Evolutionary conservation across 257 asterid species (phyloP).

Genomic region (Solanum medicagineum): DNA sequence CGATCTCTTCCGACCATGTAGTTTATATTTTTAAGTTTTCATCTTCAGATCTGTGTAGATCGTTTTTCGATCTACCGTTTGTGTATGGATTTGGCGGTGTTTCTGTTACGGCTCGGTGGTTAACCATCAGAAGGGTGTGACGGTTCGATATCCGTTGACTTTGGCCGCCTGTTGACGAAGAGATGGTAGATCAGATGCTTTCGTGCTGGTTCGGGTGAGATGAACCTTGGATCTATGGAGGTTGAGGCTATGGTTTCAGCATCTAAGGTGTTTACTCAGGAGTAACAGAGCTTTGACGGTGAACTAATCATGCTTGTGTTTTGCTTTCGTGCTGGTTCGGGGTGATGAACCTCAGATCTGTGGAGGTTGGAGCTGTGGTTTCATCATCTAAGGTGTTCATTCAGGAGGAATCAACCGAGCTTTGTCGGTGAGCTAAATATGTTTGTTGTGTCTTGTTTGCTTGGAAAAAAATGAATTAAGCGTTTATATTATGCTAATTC

Average conservation of each 20-base stretch:
- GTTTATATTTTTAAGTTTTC: not conserved
- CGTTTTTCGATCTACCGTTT: constrained; percentile 17
- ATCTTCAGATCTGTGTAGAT: not conserved
- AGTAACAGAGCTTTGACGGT: not conserved
- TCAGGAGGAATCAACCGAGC: not conserved
- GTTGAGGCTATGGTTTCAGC: not conserved
- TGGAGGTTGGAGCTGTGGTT: not conserved
- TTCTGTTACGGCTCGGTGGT: not conserved
- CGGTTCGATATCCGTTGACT: not conserved
- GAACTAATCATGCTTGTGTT: not conserved
- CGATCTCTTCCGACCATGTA: not conserved
- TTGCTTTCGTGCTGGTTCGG: not conserved
- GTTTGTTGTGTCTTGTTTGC: not conserved
- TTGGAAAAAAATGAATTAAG: not conserved
- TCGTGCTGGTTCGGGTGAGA: not conserved
- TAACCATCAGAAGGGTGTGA: too few relatives aligned
- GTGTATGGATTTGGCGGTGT: constrained; percentile 4
- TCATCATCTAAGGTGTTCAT: not conserved
- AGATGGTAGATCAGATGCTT: not conserved
- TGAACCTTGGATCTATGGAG: not conserved
- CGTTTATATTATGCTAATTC: too few relatives aligned
- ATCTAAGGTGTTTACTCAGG: not conserved
- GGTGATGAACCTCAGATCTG: too few relatives aligned
- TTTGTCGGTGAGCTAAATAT: not conserved
- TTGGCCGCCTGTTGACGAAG: not conserved